A percentile compares a stretch with the other conserved stretches of the same genome.
Conservation (phyloP, 2,329 filamentous ascomycete species). For the Stachybotrys chartarum region DNA sequence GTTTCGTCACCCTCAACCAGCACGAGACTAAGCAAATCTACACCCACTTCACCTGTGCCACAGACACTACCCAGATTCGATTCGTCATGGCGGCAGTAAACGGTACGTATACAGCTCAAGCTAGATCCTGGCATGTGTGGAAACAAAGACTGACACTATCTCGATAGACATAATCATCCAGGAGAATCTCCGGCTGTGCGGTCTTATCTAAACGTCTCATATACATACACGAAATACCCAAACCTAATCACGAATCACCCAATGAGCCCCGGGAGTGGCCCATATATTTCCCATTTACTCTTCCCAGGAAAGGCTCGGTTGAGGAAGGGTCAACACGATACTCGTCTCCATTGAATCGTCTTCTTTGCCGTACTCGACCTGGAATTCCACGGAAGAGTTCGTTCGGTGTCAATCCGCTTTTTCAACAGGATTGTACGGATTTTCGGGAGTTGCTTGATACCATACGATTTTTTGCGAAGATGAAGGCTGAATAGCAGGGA, state of each 20-base stretch:
- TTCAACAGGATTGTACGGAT: constrained; percentile 16
- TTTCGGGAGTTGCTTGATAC: constrained; percentile 23
- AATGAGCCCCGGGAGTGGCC: constrained; percentile 30
- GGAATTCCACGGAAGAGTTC: neutral
- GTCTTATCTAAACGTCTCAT: constrained; percentile 70
- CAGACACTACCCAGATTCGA: constrained; percentile 96
- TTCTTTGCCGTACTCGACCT: neutral
- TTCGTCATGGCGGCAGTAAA: constrained; percentile 99
- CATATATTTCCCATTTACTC: constrained; percentile 28
- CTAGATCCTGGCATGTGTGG: neutral
- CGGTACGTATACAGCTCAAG: constrained; percentile 49
- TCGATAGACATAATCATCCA: constrained; percentile 94
- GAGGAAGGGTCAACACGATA: constrained; percentile 1
- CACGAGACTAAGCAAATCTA: constrained; percentile 99
- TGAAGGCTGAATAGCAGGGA: constrained; percentile 12
- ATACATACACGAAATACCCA: constrained; percentile 34
- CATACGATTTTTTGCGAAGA: constrained; percentile 18
- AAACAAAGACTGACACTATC: constrained; percentile 30
- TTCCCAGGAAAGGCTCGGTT: constrained; percentile 18
- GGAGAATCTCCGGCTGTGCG: constrained; percentile 94
- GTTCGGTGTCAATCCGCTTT: constrained; percentile 19
- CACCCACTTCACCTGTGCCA: constrained; percentile 98
- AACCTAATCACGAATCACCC: constrained; percentile 31
- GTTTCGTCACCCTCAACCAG: constrained; percentile 97
- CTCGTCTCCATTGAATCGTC: neutral